Evolutionary conservation across 1,284 basidiomycete species (phyloP).

Genomic region (Cerrena zonata): DNA sequence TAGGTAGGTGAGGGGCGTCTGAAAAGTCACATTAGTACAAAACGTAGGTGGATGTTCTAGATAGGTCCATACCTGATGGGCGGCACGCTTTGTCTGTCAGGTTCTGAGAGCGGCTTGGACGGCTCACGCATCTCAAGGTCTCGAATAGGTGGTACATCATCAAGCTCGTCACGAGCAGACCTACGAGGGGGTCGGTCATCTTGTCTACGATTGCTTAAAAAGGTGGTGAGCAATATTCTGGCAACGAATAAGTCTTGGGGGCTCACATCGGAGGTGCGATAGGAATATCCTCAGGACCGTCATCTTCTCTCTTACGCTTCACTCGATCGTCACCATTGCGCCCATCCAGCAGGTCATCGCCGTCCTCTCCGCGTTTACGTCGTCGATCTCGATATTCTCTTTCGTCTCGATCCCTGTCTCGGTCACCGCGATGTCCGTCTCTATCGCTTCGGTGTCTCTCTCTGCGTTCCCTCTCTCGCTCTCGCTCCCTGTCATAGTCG

Average conservation of each 20-base stretch:
- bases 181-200: slow-evolving; percentile 37
- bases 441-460: slow-evolving; percentile 29
- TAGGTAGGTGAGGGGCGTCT: slow-evolving; percentile 73
- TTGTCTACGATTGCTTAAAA: slow-evolving; percentile 50
- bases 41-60: neutral
- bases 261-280: slow-evolving; percentile 36
- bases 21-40: slow-evolving; percentile 5
- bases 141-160: slow-evolving; percentile 60
- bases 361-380: slow-evolving; percentile 56
- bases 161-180: slow-evolving; percentile 45
- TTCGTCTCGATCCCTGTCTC: slow-evolving; percentile 45
- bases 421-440: slow-evolving; percentile 41
- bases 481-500: slow-evolving; percentile 37
- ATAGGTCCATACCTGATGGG: slow-evolving; percentile 19
- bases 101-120: no score
- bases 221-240: no score
- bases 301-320: slow-evolving; percentile 56
- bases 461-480: slow-evolving; percentile 18
- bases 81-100: slow-evolving; percentile 11
- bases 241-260: no score
- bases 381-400: slow-evolving; percentile 49
- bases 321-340: slow-evolving; percentile 44
- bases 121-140: slow-evolving; percentile 40
- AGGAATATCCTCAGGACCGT: slow-evolving; percentile 32
- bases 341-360: slow-evolving; percentile 39